These are phyloP conservation scores for Kodamaea restingae DNA, from an alignment of 805 yeast species.

Conservation along the genomic window DNA sequence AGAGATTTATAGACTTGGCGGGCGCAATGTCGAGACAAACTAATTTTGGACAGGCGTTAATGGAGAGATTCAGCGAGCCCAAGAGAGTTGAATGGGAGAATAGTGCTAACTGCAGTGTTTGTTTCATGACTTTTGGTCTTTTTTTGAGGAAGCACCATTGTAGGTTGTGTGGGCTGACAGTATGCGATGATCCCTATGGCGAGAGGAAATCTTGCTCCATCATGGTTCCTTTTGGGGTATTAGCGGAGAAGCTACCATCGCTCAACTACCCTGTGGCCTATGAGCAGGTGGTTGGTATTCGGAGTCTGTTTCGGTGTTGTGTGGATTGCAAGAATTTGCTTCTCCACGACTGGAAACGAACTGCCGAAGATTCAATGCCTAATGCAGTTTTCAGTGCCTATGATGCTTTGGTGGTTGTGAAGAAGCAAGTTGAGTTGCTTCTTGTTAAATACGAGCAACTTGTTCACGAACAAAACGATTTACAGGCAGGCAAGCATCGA, in stretches of 20 bases:
- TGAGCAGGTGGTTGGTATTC: conserved; percentile 5
- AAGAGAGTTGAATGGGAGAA: conserved; percentile 58
- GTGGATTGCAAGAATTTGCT: conserved; percentile 60
- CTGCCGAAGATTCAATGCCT: conserved; percentile 7
- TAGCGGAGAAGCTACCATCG: conserved; percentile 36
- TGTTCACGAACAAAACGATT: conserved; percentile 12
- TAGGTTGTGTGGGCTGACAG: conserved; percentile 77
- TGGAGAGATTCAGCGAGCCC: conserved; percentile 14
- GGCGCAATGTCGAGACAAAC: not conserved
- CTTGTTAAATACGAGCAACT: conserved; percentile 19
- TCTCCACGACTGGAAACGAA: conserved; percentile 46
- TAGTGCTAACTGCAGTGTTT: conserved; percentile 56
- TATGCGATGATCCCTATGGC: conserved; percentile 60
- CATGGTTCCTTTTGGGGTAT: conserved; percentile 51
- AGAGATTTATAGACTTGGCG: conserved; percentile 50
- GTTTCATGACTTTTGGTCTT: conserved; percentile 55
- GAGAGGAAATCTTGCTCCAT: conserved; percentile 61
- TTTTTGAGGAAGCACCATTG: conserved; percentile 82
- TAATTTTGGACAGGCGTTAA: not conserved
- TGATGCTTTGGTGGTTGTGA: conserved; percentile 18
- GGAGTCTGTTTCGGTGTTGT: conserved; percentile 56
- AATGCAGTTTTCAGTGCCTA: conserved; percentile 15
- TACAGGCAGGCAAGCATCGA: conserved; percentile 13
- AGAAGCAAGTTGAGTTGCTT: conserved; percentile 19
- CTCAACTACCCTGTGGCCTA: conserved; percentile 31